These are phyloP conservation scores for Clonostachys rhizophaga DNA, from an alignment of 2,329 filamentous ascomycete species.

Conservation along the genomic window DNA sequence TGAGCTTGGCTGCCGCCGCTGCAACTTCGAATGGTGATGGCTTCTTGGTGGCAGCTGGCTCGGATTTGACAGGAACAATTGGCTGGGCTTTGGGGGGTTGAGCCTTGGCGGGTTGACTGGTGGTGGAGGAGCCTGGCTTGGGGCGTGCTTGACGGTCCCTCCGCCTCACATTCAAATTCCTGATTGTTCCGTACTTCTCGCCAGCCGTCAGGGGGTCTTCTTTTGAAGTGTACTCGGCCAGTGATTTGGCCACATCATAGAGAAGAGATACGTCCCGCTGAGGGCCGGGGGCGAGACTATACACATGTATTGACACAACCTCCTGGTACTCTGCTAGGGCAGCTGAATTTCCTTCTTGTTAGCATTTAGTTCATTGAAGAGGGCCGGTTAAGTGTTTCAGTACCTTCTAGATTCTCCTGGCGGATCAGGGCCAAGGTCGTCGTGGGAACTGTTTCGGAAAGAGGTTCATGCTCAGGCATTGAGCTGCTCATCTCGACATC, in stretches of 20 bases:
- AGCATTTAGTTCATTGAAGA: not conserved
- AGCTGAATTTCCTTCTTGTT: conserved; percentile 36
- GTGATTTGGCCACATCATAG: conserved; percentile 62
- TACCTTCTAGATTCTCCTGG: conserved; percentile 70
- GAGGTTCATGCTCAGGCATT: conserved; percentile 41
- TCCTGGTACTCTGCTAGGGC: conserved; percentile 63
- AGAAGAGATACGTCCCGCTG: conserved; percentile 67
- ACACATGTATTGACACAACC: conserved; percentile 79
- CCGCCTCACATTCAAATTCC: conserved; percentile 61
- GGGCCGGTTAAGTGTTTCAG: conserved; percentile 6
- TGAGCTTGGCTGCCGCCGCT: conserved; percentile 11
- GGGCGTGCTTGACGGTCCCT: conserved; percentile 31
- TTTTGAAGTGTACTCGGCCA: conserved; percentile 46
- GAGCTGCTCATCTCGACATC: conserved; percentile 70
- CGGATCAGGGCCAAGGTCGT: conserved; percentile 62
- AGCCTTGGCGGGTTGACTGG: conserved; percentile 9
- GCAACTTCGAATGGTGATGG: conserved; percentile 3
- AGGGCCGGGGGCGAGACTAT: conserved; percentile 71
- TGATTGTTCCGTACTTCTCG: conserved; percentile 68
- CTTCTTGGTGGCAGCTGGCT: not conserved
- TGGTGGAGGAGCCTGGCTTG: conserved; percentile 10
- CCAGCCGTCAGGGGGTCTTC: conserved; percentile 56
- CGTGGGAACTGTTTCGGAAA: conserved; percentile 45
- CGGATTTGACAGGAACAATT: not conserved
- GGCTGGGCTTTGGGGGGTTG: too few relatives aligned